These are phyloP conservation scores for Blastomyces gilchristii DNA, from an alignment of 2,329 filamentous ascomycete genomes.

Conservation along the genomic window DNA sequence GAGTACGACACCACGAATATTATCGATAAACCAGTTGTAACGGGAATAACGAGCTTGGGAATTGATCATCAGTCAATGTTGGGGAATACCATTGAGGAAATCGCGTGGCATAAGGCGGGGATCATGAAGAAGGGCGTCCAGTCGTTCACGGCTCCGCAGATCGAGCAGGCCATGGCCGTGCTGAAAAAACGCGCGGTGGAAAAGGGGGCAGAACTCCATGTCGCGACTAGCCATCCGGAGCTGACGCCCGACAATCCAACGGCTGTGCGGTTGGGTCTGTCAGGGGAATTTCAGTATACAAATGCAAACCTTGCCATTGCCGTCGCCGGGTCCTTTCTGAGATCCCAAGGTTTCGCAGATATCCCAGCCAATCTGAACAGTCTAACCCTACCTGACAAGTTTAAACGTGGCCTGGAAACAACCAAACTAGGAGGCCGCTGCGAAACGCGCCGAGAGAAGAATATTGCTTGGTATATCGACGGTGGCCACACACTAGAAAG, in stretches of 20 bases:
- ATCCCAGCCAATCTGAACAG: slow-evolving; percentile 31
- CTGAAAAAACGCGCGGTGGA: slow-evolving; percentile 46
- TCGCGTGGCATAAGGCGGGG: slow-evolving; percentile 87
- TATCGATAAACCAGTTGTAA: slow-evolving; percentile 57
- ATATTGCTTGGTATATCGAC: slow-evolving; percentile 68
- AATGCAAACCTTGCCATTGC: slow-evolving; percentile 54
- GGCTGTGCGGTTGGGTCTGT: slow-evolving; percentile 46
- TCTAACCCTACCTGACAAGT: slow-evolving; percentile 46
- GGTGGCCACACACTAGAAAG: slow-evolving; percentile 83
- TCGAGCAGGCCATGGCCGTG: slow-evolving; percentile 45
- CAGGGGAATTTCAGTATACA: slow-evolving; percentile 52
- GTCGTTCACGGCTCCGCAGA: slow-evolving; percentile 54
- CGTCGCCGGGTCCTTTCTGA: slow-evolving; percentile 33
- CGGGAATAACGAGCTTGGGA: slow-evolving; percentile 68
- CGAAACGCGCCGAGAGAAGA: slow-evolving; percentile 51
- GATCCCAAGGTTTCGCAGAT: slow-evolving; percentile 25
- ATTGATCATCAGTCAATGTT: slow-evolving; percentile 78
- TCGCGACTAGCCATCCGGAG: slow-evolving; percentile 42
- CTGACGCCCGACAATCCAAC: slow-evolving; percentile 30
- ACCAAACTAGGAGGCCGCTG: slow-evolving; percentile 67
- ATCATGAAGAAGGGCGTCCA: slow-evolving; percentile 62
- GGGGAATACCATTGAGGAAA: slow-evolving; percentile 66
- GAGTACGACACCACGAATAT: slow-evolving; percentile 92
- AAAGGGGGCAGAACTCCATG: slow-evolving; percentile 38
- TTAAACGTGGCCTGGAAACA: slow-evolving; percentile 54